phyloP scores from a whole-genome alignment of 192 early-diverging fungal species.

The Coemansia sp. region DNA sequence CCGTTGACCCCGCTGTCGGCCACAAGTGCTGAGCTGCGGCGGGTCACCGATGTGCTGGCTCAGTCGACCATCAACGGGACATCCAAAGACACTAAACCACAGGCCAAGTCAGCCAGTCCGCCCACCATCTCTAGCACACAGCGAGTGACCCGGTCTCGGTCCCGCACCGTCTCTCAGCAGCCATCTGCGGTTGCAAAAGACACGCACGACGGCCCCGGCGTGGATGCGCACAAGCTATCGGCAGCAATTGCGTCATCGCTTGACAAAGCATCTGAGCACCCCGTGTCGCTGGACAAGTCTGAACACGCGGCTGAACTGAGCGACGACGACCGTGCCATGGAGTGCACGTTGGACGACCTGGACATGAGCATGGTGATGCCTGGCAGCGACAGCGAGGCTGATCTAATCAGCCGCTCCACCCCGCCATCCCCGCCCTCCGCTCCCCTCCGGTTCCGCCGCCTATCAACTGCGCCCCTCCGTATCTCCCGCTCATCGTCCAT shows the following conservation, averaged over 20 bases:
- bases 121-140: neutral
- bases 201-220: neutral
- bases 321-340: conserved; percentile 12
- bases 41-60: conserved; percentile 17
- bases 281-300: neutral
- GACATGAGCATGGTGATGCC: conserved; percentile 45
- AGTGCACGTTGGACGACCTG: conserved; percentile 15
- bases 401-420: conserved; percentile 50
- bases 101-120: neutral
- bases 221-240: conserved; percentile 18
- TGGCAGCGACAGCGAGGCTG: conserved; percentile 23
- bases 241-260: conserved; percentile 20
- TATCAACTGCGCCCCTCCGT: conserved; percentile 27
- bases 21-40: conserved; percentile 6
- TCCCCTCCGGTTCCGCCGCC: conserved; percentile 22
- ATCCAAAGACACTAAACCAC: neutral
- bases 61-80: conserved; percentile 7
- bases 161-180: neutral
- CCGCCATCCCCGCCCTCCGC: conserved; percentile 50
- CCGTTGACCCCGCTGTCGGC: conserved; percentile 14
- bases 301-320: neutral
- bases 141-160: neutral
- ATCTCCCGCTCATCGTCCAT: conserved; percentile 25
- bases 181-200: neutral
- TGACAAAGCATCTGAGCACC: neutral